These are phyloP conservation scores for Hyaloperonospora brassicae DNA, from an alignment of 352 stramenopile species.

Conservation along the genomic window DNA sequence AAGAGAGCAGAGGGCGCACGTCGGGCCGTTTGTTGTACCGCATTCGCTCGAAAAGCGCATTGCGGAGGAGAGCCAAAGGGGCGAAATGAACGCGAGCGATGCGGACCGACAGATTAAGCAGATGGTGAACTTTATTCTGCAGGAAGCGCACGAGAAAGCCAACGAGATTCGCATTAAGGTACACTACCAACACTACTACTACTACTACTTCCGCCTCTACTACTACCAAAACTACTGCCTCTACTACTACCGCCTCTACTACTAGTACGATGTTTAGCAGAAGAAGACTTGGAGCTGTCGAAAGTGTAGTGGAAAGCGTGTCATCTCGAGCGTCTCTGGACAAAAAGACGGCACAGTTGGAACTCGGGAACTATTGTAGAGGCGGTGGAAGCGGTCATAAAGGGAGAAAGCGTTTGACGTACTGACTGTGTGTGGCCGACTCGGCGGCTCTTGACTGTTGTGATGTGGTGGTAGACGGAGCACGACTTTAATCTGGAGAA, in stretches of 20 bases:
- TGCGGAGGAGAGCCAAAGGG: background rate
- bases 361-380: no score
- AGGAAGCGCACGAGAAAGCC: conserved; percentile 98
- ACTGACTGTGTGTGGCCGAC: background rate
- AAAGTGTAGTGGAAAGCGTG: no score
- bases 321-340: no score
- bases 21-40: background rate
- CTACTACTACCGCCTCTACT: no score
- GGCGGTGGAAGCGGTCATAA: background rate
- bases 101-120: conserved; percentile 89
- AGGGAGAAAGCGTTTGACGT: background rate
- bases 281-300: no score
- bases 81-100: conserved; percentile 76
- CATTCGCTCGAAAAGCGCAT: background rate
- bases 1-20: no score
- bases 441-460: background rate
- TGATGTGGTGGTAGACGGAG: conserved; percentile 81
- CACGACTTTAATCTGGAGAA: conserved; percentile 99
- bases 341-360: no score
- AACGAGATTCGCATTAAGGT: conserved; percentile 98
- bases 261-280: no score
- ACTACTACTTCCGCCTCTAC: no score
- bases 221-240: no score
- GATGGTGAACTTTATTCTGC: conserved; percentile 99
- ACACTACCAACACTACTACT: no score